A percentile compares a stretch with the other conserved stretches of the same genome.
These are phyloP conservation scores for Yarrowia hollandica DNA, from an alignment of 805 yeast species.

Conservation along the genomic window DNA sequence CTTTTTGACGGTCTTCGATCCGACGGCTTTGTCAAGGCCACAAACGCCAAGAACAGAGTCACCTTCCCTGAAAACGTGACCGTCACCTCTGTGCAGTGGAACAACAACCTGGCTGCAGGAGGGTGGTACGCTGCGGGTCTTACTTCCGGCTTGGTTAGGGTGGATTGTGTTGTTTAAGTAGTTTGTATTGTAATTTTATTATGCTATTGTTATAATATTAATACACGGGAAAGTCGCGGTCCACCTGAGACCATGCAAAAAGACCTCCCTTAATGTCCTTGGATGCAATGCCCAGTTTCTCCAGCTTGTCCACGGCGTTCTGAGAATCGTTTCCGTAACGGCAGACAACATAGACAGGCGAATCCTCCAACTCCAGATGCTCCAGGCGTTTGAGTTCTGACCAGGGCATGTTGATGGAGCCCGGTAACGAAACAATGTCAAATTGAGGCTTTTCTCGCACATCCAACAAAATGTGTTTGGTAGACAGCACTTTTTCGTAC, in stretches of 20 bases:
- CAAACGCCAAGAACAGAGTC: conserved; percentile 34
- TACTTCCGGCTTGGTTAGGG: conserved; percentile 51
- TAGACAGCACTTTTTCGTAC: conserved; percentile 34
- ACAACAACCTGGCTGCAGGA: conserved; percentile 48
- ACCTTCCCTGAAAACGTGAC: conserved; percentile 52
- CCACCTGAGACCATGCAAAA: conserved; percentile 64
- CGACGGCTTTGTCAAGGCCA: conserved; percentile 38
- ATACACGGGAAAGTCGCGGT: conserved; percentile 63
- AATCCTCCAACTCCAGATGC: conserved; percentile 36
- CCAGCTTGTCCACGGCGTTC: conserved; percentile 60
- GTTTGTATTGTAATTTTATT: not conserved
- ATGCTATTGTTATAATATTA: conserved; percentile 37
- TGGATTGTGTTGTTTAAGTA: conserved; percentile 36
- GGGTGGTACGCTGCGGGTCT: conserved; percentile 57
- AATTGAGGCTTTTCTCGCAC: conserved; percentile 82
- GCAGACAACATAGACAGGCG: conserved; percentile 64
- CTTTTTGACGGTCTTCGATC: conserved; percentile 47
- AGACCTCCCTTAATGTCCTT: conserved; percentile 80
- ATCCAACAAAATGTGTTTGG: conserved; percentile 54
- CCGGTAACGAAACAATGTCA: conserved; percentile 59
- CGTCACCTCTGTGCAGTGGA: conserved; percentile 59
- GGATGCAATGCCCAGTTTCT: conserved; percentile 51
- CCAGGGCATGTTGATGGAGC: conserved; percentile 65
- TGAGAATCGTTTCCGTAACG: conserved; percentile 92
- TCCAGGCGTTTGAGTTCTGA: conserved; percentile 46